Conservation (phyloP, 139 green algal species). For the Ostreobium quekettii region DNA sequence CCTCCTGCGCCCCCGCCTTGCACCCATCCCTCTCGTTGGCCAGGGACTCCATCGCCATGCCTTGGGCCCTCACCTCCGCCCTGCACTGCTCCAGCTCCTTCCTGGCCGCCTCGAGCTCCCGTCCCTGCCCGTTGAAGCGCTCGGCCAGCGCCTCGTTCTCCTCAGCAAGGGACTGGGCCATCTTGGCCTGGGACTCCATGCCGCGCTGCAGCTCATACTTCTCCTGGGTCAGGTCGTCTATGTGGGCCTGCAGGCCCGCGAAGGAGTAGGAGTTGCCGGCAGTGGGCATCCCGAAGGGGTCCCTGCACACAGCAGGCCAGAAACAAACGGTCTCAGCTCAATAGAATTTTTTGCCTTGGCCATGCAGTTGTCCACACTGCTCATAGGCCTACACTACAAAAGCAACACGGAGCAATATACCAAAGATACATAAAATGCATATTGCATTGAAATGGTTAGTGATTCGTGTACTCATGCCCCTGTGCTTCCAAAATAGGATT, state of each 20-base stretch:
- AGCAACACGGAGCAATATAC: too few species aligned
- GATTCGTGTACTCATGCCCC: too few species aligned
- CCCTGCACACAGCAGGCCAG: too few species aligned
- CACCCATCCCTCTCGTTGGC: conserved; percentile 30
- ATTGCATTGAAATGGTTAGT: too few species aligned
- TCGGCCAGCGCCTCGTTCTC: conserved; percentile 46
- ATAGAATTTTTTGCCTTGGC: too few species aligned
- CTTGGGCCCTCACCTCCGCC: conserved; percentile 23
- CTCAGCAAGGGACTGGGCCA: conserved; percentile 37
- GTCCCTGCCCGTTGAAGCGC: conserved; percentile 41
- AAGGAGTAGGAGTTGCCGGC: too few species aligned
- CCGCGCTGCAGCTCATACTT: conserved; percentile 54
- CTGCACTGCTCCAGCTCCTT: conserved; percentile 21
- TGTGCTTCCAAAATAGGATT: too few species aligned
- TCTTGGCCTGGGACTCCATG: conserved; percentile 37
- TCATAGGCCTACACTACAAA: too few species aligned
- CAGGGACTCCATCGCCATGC: conserved; percentile 19
- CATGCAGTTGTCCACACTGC: too few species aligned
- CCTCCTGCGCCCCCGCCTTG: conserved; percentile 28
- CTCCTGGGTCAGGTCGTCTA: conserved; percentile 63
- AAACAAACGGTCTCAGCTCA: too few species aligned
- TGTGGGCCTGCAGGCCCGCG: conserved; percentile 55
- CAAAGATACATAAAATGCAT: too few species aligned
- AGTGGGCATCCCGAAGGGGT: too few species aligned
- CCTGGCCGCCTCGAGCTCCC: conserved; percentile 13